Conservation (phyloP, 139 green algal species). For the Dunaliella primolecta region DNA sequence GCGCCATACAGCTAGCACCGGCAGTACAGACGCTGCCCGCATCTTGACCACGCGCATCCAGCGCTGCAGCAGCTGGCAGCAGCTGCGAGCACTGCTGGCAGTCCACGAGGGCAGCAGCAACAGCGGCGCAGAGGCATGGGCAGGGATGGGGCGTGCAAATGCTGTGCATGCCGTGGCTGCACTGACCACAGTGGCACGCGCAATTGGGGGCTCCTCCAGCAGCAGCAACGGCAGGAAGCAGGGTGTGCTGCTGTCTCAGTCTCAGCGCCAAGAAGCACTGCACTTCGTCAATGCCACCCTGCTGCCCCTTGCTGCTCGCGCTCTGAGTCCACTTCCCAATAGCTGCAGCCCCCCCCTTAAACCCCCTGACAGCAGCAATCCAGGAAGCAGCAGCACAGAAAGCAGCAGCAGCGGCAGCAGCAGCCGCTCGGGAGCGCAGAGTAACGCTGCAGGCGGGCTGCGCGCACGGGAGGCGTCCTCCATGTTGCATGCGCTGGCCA, state of each 20-base stretch:
- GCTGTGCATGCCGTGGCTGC: neutral
- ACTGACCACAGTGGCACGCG: neutral
- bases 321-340: neutral
- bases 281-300: neutral
- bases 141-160: neutral
- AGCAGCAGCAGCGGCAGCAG: neutral
- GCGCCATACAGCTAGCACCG: neutral
- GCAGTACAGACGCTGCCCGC: neutral
- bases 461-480: neutral
- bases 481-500: neutral
- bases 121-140: neutral
- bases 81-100: neutral
- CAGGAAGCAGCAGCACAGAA: neutral
- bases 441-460: neutral
- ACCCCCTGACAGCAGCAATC: neutral
- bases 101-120: neutral
- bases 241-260: neutral
- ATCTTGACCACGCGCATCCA: neutral
- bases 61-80: neutral
- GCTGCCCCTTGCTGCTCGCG: neutral
- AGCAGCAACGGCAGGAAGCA: neutral
- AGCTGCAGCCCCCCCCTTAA: too few species aligned
- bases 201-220: neutral
- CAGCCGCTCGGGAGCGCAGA: neutral
- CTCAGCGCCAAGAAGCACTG: neutral